Conservation (phyloP, 2,329 filamentous ascomycete genomes). For the Fusarium brachygibbosum region DNA sequence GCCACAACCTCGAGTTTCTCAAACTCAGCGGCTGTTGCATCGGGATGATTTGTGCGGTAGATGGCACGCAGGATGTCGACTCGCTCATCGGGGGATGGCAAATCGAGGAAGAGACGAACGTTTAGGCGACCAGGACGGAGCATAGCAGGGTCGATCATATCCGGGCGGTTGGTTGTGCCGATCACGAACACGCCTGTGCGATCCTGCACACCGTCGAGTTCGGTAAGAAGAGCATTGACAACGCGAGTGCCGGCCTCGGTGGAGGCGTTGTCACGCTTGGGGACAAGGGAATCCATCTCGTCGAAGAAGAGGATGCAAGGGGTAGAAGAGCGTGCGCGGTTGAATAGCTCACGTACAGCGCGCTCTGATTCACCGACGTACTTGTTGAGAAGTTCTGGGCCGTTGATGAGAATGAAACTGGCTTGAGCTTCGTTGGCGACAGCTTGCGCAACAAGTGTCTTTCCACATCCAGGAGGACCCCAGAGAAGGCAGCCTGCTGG, state of each 20-base stretch:
- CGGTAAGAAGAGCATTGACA: constrained; percentile 94
- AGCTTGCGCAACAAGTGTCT: constrained; percentile 95
- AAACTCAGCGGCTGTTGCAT: constrained; percentile 60
- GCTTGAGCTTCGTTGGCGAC: constrained; percentile 95
- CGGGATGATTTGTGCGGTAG: constrained; percentile 61
- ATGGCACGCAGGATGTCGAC: constrained; percentile 86
- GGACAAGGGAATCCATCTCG: constrained; percentile 93
- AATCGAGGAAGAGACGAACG: constrained; percentile 88
- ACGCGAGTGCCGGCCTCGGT: constrained; percentile 89
- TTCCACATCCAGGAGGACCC: constrained; percentile 96
- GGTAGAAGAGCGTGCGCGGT: constrained; percentile 84
- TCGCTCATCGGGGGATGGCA: constrained; percentile 83
- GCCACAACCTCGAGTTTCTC: constrained; percentile 74
- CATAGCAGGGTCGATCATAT: constrained; percentile 97
- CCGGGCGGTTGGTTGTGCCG: constrained; percentile 92
- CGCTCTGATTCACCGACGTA: constrained; percentile 97
- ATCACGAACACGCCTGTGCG: constrained; percentile 93
- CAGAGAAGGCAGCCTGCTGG: constrained; percentile 93
- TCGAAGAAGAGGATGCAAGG: constrained; percentile 99
- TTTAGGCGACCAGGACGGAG: constrained; percentile 90
- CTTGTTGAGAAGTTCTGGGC: constrained; percentile 95
- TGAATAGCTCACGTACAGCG: constrained; percentile 91
- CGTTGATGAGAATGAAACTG: constrained; percentile 98
- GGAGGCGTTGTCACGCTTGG: constrained; percentile 81
- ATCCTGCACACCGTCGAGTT: constrained; percentile 87